A percentile compares a stretch with the other conserved stretches of the same genome.
phyloP scores from a whole-genome alignment of 768 basidiomycete genomes.

The Trametes villosa region DNA sequence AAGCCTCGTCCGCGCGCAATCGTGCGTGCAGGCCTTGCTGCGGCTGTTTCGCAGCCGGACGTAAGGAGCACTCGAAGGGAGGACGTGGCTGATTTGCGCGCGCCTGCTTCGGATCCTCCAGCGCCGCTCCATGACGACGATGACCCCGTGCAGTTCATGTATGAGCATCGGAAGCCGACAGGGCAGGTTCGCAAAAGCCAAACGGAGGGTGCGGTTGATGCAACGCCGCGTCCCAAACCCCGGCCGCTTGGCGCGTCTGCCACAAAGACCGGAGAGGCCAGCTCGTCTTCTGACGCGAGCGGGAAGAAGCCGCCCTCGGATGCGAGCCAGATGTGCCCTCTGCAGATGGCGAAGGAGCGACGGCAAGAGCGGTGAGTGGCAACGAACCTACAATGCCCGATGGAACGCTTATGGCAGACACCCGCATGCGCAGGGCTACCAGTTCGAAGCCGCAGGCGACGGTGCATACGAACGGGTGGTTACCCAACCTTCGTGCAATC shows the following conservation, averaged over 20 bases:
- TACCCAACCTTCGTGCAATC: conserved; percentile 5
- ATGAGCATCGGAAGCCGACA: background rate
- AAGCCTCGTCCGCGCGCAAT: conserved; percentile 5
- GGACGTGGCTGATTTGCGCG: background rate
- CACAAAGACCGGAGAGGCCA: too few species aligned
- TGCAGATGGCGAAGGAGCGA: conserved; percentile 15
- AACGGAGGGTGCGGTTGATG: background rate
- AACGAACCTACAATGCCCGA: background rate
- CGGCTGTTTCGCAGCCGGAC: background rate
- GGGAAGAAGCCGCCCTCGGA: background rate
- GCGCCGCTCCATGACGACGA: background rate
- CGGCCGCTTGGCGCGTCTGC: too few species aligned
- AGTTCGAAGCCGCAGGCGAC: background rate
- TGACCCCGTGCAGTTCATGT: background rate
- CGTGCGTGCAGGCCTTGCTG: background rate
- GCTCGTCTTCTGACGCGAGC: background rate
- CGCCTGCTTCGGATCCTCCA: background rate
- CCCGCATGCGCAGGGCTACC: background rate
- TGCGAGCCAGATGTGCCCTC: background rate
- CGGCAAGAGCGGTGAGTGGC: conserved; percentile 13
- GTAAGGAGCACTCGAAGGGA: background rate
- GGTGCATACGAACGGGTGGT: conserved; percentile 3
- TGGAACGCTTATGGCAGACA: background rate
- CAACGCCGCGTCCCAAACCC: conserved; percentile 3
- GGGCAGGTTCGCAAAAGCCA: background rate